Percentiles rank a stretch among this genome's conserved stretches.
phyloP scores from a whole-genome alignment of 257 asterid genomes.

The Dorcoceras hygrometricum region DNA sequence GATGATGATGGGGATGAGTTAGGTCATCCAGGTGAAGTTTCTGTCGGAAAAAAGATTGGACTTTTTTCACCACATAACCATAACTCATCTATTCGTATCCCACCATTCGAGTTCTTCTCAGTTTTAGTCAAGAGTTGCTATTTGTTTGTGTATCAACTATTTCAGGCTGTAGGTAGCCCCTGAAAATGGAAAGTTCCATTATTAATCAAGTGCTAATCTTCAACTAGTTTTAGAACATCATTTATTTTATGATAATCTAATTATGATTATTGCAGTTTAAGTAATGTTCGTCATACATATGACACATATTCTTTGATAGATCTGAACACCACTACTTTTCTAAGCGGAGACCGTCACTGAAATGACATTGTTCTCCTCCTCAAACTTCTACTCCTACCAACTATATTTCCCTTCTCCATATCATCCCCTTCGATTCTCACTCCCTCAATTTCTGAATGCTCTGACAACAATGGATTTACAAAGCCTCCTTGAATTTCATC shows the following conservation, averaged over 20 bases:
- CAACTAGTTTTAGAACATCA: too few species aligned
- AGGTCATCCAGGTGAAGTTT: background rate
- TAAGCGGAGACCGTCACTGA: background rate
- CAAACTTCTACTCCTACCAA: constrained; percentile 30
- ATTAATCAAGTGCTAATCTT: too few species aligned
- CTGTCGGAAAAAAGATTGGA: background rate
- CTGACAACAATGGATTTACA: constrained; percentile 24
- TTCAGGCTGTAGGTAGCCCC: background rate
- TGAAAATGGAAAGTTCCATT: too few species aligned
- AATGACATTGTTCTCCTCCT: constrained; percentile 68
- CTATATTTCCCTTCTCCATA: constrained; percentile 15
- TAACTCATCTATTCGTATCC: background rate
- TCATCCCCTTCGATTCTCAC: constrained; percentile 23
- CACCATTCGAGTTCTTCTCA: background rate
- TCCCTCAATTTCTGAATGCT: constrained; percentile 40
- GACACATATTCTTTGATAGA: background rate
- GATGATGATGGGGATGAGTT: background rate
- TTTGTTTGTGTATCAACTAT: background rate
- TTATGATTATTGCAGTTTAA: background rate
- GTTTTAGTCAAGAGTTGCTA: background rate
- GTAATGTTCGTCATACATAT: background rate
- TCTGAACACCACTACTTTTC: background rate
- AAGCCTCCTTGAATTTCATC: constrained; percentile 35
- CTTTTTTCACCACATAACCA: background rate
- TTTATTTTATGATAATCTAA: background rate